Evolutionary conservation across 495 filamentous ascomycete species (phyloP).

Genomic region (Cairneyella variabilis): DNA sequence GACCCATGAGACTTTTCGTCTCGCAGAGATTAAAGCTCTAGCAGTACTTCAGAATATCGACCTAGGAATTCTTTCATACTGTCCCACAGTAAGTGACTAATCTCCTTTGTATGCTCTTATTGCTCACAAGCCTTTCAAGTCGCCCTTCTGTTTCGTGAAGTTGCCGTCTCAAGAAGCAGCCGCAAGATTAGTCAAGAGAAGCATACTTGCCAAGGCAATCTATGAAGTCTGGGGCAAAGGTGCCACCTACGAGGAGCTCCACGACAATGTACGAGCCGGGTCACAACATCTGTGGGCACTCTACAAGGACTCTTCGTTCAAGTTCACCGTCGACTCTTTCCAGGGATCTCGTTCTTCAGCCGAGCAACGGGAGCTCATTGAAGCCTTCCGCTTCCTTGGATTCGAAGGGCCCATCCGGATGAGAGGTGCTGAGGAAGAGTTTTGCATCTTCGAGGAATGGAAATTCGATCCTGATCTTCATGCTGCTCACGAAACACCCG

Average conservation of each 20-base stretch:
- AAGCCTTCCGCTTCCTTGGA: slow-evolving; percentile 72
- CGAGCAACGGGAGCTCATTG: slow-evolving; percentile 66
- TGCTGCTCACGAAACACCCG: slow-evolving; percentile 42
- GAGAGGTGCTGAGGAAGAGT: slow-evolving; percentile 65
- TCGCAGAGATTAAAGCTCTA: slow-evolving; percentile 79
- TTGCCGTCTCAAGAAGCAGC: slow-evolving; percentile 65
- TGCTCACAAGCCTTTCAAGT: slow-evolving; percentile 46
- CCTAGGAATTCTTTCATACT: slow-evolving; percentile 69
- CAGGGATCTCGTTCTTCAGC: slow-evolving; percentile 58
- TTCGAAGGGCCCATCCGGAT: slow-evolving; percentile 76
- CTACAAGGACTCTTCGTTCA: slow-evolving; percentile 65
- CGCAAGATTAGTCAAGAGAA: slow-evolving; percentile 61
- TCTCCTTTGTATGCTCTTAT: slow-evolving; percentile 4
- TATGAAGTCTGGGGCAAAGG: slow-evolving; percentile 87
- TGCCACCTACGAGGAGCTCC: slow-evolving; percentile 60
- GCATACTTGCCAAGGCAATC: slow-evolving; percentile 75
- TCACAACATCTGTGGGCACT: slow-evolving; percentile 61
- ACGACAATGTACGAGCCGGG: slow-evolving; percentile 53
- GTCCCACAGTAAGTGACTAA: slow-evolving; percentile 54
- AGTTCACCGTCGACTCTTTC: slow-evolving; percentile 77
- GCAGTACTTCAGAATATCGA: slow-evolving; percentile 64
- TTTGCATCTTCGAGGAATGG: slow-evolving; percentile 79
- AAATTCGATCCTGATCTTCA: slow-evolving; percentile 36
- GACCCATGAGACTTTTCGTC: slow-evolving; percentile 83
- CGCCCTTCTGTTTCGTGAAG: slow-evolving; percentile 78